Evolutionary conservation across 2,329 filamentous ascomycete species (phyloP), one percentile per base, ranked within the genome.

Genomic region (Colletotrichum chlorophyti): DNA sequence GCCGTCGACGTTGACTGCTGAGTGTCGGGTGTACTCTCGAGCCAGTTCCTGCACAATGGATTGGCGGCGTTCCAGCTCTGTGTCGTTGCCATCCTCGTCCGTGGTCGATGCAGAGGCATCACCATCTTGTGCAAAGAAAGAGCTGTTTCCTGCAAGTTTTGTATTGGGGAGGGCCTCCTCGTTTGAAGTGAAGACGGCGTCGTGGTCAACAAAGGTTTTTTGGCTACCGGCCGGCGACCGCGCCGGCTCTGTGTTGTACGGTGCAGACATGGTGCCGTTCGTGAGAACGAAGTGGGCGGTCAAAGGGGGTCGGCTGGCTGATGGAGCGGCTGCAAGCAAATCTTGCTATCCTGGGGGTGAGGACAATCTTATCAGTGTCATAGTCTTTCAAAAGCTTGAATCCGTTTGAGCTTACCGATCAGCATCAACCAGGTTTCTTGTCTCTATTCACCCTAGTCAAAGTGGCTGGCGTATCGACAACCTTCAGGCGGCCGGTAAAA

Each of bases 21-120:
- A 65, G 38, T 63, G 49, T 2, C 57, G 65, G 1, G 64, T 65
- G 45, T 64, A 65, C 37, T 65, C 50, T 5, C 65, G 64, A 6
- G 65, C 65, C 2, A 66, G 57, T 17, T 65, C 61, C 24, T 66
- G 64, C 6, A 66, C 65, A 3, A 63, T 61, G n/a, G 63, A 65
- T 3, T 60, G 60, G 5, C 63, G 62, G 19, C 57, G 57, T 7
- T 64, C 60, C 23, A 64, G 21, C 46, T 62, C 60, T 10, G 47
- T 53, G 29, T 61, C 61, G 40, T 63, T 53, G 12, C 53, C 49
- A 15, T 54, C 58, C 5, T 58, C 47, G 7, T 48, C 55, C 2
- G 49, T 38, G 12, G 51, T 50, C 5, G 54, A 60, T 4, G 60
- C 34, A 7, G 52, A 53, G 7, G 40, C 23, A 14, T 63, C 43